Evolutionary conservation across 2,329 filamentous ascomycete species (phyloP).

Genomic region (Hypoxylon sp.): DNA sequence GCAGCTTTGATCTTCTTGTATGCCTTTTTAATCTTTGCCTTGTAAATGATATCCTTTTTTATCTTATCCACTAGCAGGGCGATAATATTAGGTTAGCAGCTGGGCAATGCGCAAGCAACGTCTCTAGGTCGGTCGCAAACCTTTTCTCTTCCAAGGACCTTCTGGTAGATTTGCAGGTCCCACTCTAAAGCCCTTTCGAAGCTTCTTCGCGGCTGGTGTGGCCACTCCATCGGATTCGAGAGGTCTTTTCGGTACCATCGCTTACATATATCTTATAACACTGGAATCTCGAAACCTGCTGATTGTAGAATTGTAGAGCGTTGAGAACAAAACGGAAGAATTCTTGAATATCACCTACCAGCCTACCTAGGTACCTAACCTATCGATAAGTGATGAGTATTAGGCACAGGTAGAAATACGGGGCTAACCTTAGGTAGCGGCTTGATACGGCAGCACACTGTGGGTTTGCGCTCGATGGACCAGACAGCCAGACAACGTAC

Average conservation of each 20-base stretch:
- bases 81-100: constrained; percentile 33
- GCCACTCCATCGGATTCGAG: constrained; percentile 57
- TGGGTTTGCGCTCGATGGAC: neutral
- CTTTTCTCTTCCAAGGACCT: constrained; percentile 86
- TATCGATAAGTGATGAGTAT: constrained; percentile 29
- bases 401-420: neutral
- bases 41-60: constrained; percentile 88
- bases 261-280: neutral
- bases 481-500: no score
- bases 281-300: neutral
- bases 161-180: constrained; percentile 92
- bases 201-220: constrained; percentile 61
- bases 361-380: no score
- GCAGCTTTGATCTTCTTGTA: constrained; percentile 87
- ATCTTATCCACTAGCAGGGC: constrained; percentile 77
- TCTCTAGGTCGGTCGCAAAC: constrained; percentile 47
- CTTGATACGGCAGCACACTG: no score
- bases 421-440: no score
- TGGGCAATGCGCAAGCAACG: neutral
- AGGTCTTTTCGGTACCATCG: constrained; percentile 71
- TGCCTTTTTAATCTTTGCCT: constrained; percentile 91
- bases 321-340: neutral
- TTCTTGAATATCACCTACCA: neutral
- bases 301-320: no score
- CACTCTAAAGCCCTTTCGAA: constrained; percentile 81